Percentiles rank a stretch among this genome's conserved stretches.
Evolutionary conservation across 2,329 filamentous ascomycete genomes (phyloP).

Genomic region (Leptographium galeiforme): DNA sequence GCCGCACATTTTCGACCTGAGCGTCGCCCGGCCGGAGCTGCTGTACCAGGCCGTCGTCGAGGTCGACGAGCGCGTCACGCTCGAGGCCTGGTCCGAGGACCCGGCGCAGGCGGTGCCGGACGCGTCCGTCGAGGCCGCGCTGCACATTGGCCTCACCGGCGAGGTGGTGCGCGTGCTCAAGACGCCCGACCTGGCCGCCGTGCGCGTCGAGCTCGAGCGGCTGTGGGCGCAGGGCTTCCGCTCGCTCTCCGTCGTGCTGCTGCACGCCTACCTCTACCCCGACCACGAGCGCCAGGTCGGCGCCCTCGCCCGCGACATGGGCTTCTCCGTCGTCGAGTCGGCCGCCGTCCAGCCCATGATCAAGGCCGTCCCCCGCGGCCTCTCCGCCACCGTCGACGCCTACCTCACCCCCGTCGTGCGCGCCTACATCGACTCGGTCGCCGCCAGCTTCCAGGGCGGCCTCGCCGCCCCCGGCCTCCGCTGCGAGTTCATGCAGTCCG

Average conservation of each 20-base stretch:
- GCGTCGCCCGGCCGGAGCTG: slow-evolving; percentile 75
- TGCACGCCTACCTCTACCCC: slow-evolving; percentile 87
- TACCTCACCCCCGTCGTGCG: slow-evolving; percentile 70
- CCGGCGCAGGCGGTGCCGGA: slow-evolving; percentile 48
- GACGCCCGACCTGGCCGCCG: slow-evolving; percentile 42
- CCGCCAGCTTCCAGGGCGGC: slow-evolving; percentile 67
- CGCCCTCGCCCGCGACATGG: slow-evolving; percentile 62
- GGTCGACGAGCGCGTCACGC: slow-evolving; percentile 76
- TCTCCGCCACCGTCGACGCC: slow-evolving; percentile 66
- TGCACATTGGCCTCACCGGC: slow-evolving; percentile 59
- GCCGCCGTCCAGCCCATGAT: slow-evolving; percentile 86
- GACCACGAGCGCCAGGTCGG: slow-evolving; percentile 72
- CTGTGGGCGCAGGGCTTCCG: slow-evolving; percentile 59
- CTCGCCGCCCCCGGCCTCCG: slow-evolving; percentile 61
- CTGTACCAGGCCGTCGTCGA: slow-evolving; percentile 79
- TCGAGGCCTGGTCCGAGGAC: slow-evolving; percentile 87
- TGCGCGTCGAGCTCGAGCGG: slow-evolving; percentile 47
- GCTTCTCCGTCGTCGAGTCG: slow-evolving; percentile 46
- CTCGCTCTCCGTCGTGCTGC: slow-evolving; percentile 79
- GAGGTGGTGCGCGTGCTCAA: slow-evolving; percentile 60
- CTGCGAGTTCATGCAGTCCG: slow-evolving; percentile 77
- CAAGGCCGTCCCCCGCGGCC: slow-evolving; percentile 63
- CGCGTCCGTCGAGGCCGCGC: slow-evolving; percentile 9
- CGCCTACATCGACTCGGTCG: slow-evolving; percentile 62
- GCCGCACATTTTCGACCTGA: slow-evolving; percentile 82